phyloP scores from a whole-genome alignment of 2,329 filamentous ascomycete species.

The Chaetomium globosum region DNA sequence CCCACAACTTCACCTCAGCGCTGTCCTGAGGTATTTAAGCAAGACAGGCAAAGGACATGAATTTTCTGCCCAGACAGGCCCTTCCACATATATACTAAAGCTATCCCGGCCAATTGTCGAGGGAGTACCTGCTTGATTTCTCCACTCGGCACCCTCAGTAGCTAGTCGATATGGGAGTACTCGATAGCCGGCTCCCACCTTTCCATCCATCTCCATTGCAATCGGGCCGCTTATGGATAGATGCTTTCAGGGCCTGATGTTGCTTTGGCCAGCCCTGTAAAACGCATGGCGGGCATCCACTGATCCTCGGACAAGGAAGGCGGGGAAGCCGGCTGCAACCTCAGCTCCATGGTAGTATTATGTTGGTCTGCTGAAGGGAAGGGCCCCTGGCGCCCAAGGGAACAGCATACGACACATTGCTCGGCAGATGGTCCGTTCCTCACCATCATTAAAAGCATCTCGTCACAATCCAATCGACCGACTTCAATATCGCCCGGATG shows the following conservation, averaged over 20 bases:
- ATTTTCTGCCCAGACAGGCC: not conserved
- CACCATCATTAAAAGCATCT: not conserved
- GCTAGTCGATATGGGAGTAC: not conserved
- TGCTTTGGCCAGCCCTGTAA: constrained; percentile 17
- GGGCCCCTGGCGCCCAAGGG: not conserved
- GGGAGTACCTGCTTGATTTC: not conserved
- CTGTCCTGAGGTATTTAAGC: not conserved
- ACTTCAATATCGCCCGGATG: not conserved
- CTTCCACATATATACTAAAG: not conserved
- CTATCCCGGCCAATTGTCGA: not conserved
- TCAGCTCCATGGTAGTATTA: constrained; percentile 15
- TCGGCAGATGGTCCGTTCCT: not conserved
- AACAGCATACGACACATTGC: not conserved
- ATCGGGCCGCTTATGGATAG: not conserved
- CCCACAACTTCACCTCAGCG: not conserved
- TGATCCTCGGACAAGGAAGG: constrained; percentile 1
- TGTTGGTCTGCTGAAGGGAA: constrained; percentile 4
- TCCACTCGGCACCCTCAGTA: too few relatives aligned
- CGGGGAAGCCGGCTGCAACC: constrained; percentile 15
- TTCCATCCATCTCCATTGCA: not conserved
- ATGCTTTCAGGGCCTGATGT: not conserved
- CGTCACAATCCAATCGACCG: not conserved
- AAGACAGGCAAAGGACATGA: too few relatives aligned
- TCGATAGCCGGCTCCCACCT: not conserved
- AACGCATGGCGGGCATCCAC: constrained; percentile 10